Base-by-base conservation (phyloP, 2,329 filamentous ascomycete species). In the Trematosphaeria pertusa region DNA sequence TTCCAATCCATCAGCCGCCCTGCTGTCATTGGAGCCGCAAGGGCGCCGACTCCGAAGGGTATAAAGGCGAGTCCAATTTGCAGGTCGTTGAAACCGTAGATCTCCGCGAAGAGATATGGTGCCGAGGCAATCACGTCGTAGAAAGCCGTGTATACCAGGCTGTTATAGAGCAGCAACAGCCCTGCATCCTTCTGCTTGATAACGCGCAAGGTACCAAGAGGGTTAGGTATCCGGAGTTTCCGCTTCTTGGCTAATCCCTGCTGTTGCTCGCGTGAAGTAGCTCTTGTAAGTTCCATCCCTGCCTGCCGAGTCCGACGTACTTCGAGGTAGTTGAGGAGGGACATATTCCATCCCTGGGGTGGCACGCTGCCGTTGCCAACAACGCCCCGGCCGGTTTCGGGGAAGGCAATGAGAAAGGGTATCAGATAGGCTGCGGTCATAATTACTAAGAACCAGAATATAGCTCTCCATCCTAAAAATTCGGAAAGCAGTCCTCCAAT, bases 1-100 rank as follows among this genome's bases (percentile, higher is more conserved):
- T 91, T 91, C 75, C 81, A 84, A 69, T 89, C 87, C 43, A 88
- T 77, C 0, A 83, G 55, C 2, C 77, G 76, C 4, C 89, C 87
- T 24, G 66, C 71, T 12, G 74, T 62, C 18, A 74, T 52, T 14
- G 73, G 64, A 33, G 72, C 64, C 15, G 67, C 37, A 24, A 74
- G 55, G 31, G 66, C 62, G 4, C 75, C 75, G 5, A 64, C 43
- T 10, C 72, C 74, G 30, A 75, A 70, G 0, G 75, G 67, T 14
- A 70, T 61, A 50, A 70, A 79, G 7, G 49, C 62, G 5, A 75
- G 58, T 2, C 73, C 73, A 31, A 80, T 72, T 49, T 81, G 69
- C 9, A 81, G 69, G 40, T 78, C 71, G 55, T 70, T 65, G 58
- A 79, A 77, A 17, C 66, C 61, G 52, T 81, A 82, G 3, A 76